phyloP scores from a whole-genome alignment of 2,329 filamentous ascomycete species.

The Nothophoma quercina region DNA sequence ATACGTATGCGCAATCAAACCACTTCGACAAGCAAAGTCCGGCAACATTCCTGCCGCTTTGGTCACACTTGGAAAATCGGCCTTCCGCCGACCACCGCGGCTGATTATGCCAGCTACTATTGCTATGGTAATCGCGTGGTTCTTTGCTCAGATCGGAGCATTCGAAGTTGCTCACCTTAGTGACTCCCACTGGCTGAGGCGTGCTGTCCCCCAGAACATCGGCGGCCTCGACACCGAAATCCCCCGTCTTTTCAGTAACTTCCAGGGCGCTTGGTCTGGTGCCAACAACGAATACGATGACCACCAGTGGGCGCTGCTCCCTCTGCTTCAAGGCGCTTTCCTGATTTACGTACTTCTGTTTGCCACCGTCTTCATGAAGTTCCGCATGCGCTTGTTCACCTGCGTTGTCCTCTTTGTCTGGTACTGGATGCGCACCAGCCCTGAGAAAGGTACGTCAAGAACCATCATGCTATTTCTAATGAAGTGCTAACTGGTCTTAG shows the following conservation, averaged over 20 bases:
- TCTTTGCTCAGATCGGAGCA: conserved; percentile 57
- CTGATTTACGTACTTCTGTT: conserved; percentile 59
- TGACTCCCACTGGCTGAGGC: conserved; percentile 61
- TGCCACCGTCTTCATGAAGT: conserved; percentile 58
- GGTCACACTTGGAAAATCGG: conserved; percentile 59
- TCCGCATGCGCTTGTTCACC: conserved; percentile 56
- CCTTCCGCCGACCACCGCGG: conserved; percentile 61
- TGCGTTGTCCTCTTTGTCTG: conserved; percentile 58
- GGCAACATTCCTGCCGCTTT: conserved; percentile 56
- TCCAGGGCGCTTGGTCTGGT: conserved; percentile 60
- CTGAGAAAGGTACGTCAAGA: conserved; percentile 54
- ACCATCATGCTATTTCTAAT: neutral
- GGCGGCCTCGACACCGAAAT: conserved; percentile 57
- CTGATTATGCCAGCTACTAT: conserved; percentile 62
- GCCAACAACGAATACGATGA: conserved; percentile 62
- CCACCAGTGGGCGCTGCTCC: conserved; percentile 63
- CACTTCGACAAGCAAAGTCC: conserved; percentile 59
- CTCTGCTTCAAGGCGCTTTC: conserved; percentile 59
- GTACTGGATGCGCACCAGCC: conserved; percentile 57
- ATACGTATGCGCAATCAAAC: conserved; percentile 64
- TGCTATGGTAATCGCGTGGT: conserved; percentile 60
- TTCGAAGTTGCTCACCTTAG: conserved; percentile 58
- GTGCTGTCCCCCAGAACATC: conserved; percentile 56
- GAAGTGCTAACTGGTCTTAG: conserved; percentile 43
- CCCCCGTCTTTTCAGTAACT: conserved; percentile 54